Evolutionary conservation across 164 flowering plant genomes (phyloP).

Genomic region (Aristolochia fimbriata): DNA sequence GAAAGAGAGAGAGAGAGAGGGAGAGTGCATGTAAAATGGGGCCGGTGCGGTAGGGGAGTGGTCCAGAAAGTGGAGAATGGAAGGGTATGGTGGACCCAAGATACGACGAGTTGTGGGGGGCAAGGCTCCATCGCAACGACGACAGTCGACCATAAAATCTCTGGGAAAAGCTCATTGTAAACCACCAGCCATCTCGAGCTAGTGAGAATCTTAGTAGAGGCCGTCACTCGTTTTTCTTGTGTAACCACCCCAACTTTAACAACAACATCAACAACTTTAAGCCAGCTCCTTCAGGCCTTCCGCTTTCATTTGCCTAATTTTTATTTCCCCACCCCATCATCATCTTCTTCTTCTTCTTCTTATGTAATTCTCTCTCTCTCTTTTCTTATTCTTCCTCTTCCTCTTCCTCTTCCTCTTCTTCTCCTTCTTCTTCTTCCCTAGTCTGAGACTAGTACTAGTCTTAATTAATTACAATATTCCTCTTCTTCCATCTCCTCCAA

Average conservation of each 20-base stretch:
- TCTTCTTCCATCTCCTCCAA: no score
- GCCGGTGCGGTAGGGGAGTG: background rate
- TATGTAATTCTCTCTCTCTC: no score
- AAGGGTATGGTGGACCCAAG: background rate
- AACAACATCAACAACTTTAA: slow-evolving; percentile 23
- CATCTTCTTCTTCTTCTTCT: no score
- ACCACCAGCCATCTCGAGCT: slow-evolving; percentile 22
- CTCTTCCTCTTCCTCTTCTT: no score
- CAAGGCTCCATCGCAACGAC: slow-evolving; percentile 36
- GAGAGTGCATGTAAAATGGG: no score
- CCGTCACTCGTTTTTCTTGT: slow-evolving; percentile 19
- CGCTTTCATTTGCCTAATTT: slow-evolving; percentile 20
- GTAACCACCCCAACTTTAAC: slow-evolving; percentile 49
- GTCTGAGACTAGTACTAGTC: no score
- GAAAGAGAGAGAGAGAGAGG: no score
- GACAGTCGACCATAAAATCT: slow-evolving; percentile 67
- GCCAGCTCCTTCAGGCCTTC: slow-evolving; percentile 32
- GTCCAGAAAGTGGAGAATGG: background rate
- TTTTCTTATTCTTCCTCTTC: no score
- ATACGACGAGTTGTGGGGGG: slow-evolving; percentile 17
- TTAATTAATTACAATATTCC: no score
- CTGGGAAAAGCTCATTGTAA: slow-evolving; percentile 35
- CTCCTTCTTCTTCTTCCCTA: no score
- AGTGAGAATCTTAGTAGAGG: background rate
- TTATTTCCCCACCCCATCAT: background rate